These are phyloP conservation scores for Alternaria dauci DNA, from an alignment of 2,329 filamentous ascomycete genomes.

Conservation along the genomic window DNA sequence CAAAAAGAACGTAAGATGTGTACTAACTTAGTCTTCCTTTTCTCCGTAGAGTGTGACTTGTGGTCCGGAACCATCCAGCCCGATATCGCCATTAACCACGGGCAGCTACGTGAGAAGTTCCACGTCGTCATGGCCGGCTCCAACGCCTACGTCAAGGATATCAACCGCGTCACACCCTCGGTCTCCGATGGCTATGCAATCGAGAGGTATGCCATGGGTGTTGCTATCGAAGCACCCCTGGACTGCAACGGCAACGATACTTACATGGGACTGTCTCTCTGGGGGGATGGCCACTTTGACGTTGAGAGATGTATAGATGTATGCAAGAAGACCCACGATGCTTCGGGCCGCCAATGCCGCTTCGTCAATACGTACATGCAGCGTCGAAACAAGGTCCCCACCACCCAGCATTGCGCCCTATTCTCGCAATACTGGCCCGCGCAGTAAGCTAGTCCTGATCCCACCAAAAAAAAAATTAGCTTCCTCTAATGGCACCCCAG, in stretches of 20 bases:
- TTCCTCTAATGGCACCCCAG: not conserved
- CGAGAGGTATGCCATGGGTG: constrained; percentile 21
- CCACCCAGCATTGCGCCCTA: constrained; percentile 39
- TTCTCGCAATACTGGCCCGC: constrained; percentile 15
- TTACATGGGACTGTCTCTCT: constrained; percentile 32
- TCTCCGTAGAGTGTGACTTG: constrained; percentile 33
- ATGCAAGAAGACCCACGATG: constrained; percentile 28
- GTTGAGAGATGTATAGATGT: constrained; percentile 40
- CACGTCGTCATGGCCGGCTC: constrained; percentile 26
- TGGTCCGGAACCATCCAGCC: constrained; percentile 28
- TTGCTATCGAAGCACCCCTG: constrained; percentile 41
- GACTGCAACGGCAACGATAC: constrained; percentile 40
- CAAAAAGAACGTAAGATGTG: not conserved
- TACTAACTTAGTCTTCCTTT: not conserved
- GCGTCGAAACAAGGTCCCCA: constrained; percentile 29
- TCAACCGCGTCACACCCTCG: not conserved
- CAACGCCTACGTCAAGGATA: constrained; percentile 31
- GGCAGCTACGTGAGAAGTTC: constrained; percentile 32
- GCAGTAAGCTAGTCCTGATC: not conserved
- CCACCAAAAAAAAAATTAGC: no score
- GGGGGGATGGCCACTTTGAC: constrained; percentile 41
- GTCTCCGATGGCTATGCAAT: constrained; percentile 13
- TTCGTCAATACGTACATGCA: constrained; percentile 48
- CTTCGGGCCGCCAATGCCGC: constrained; percentile 29
- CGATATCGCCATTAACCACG: constrained; percentile 34